A percentile compares a stretch with the other conserved stretches of the same genome.
Evolutionary conservation across 148 eudicot species (phyloP).

Genomic region (Limonium bicolor): DNA sequence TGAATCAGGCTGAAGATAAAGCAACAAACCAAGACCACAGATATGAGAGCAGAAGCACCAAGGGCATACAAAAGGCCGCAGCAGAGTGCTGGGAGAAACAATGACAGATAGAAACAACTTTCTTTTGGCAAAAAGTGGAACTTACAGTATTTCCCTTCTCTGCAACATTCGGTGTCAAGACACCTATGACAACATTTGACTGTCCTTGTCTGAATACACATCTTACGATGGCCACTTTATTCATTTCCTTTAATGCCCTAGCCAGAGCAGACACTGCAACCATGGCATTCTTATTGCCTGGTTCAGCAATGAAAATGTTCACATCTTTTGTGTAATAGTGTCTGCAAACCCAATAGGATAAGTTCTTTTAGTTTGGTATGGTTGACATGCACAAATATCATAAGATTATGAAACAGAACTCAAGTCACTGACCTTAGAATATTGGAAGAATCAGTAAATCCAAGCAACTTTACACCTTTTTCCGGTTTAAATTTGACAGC

Average conservation of each 20-base stretch:
- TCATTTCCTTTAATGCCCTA: conserved; percentile 87
- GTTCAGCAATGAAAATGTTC: conserved; percentile 80
- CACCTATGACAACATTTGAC: conserved; percentile 69
- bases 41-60: conserved; percentile 4
- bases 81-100: background rate
- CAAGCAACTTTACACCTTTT: conserved; percentile 90
- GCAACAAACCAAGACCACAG: conserved; percentile 9
- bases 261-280: conserved; percentile 81
- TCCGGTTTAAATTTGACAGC: conserved; percentile 92
- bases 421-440: conserved; percentile 48
- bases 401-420: too few relatives aligned
- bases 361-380: too few relatives aligned
- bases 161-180: conserved; percentile 79
- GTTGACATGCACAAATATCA: background rate
- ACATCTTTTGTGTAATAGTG: conserved; percentile 93
- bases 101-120: conserved; percentile 1
- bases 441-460: conserved; percentile 76
- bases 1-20: conserved; percentile 71
- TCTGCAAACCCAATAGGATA: conserved; percentile 24
- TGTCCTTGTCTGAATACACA: conserved; percentile 99
- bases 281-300: conserved; percentile 62
- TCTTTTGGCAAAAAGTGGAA: background rate
- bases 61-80: background rate
- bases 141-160: conserved; percentile 60
- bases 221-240: conserved; percentile 84